Evolutionary conservation across 495 filamentous ascomycete genomes (phyloP), one percentile per base, ranked within the genome.

Genomic region (Penicillium samsonianum): DNA sequence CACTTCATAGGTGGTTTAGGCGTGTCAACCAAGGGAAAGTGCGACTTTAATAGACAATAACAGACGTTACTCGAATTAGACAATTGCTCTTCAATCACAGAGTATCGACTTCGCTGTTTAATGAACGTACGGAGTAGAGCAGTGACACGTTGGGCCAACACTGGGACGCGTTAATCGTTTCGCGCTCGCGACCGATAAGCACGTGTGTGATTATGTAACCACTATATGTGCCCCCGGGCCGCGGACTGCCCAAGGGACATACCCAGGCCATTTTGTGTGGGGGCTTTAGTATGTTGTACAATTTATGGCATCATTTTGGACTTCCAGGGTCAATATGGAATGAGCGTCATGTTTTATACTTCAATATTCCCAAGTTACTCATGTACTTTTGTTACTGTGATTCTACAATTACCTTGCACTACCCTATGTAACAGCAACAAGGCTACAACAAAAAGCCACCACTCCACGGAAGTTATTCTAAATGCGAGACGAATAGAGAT

Each of bases 151-250:
- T 46, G 53, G 22, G 41, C 52, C 42, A 45, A 54, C 30, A 55
- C 31, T 50, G 45, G 43, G 59, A 63, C 65, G 65, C 65, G 65
- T 67, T 67, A 63, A 65, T 61, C 23, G 50, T 58, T 56, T 65
- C 65, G 62, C 65, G 65, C 50, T 48, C 65, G 65, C 65, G 65
- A 61, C 55, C 61, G 61, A 65, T 67, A 65, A 64, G 61, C 55
- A 65, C 65, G 61, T 64, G 61, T 57, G 26, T 16, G 52, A n/a
- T 67, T 62, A 67, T 25, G 35, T 63, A 59, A 63, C 23, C 16
- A 38, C 2, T 17, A 38, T 38, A 10, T 10, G 19, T 45, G 12
- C 23, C 14, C n/a, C n/a, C n/a, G n/a, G n/a, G n/a, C n/a, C n/a
- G n/a, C n/a, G n/a, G n/a, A n/a, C n/a, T n/a, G n/a, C n/a, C n/a